These are phyloP conservation scores for Botrytis elliptica DNA, from an alignment of 2,329 filamentous ascomycete species.

Conservation along the genomic window DNA sequence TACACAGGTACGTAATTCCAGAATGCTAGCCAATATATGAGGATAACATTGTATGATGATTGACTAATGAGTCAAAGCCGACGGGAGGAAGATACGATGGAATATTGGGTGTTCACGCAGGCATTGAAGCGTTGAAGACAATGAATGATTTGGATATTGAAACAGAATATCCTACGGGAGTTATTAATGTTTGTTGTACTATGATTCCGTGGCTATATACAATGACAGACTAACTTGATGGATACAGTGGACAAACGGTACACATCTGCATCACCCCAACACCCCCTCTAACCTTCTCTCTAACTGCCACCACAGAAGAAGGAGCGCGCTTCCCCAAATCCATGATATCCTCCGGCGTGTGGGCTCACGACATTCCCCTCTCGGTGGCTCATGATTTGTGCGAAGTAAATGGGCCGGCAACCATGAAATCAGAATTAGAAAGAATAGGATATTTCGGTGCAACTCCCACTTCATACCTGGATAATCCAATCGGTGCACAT, in stretches of 20 bases:
- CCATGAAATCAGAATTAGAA: conserved; percentile 66
- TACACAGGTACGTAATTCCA: conserved; percentile 46
- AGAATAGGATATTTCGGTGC: conserved; percentile 69
- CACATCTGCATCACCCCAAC: background rate
- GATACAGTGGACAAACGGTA: conserved; percentile 23
- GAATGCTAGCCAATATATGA: too few species aligned
- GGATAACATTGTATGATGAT: conserved; percentile 38
- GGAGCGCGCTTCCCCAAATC: conserved; percentile 75
- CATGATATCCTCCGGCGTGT: conserved; percentile 74
- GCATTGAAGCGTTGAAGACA: conserved; percentile 68
- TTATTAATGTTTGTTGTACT: conserved; percentile 27
- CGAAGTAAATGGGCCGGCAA: conserved; percentile 61
- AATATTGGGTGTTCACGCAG: conserved; percentile 71
- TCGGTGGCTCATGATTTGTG: conserved; percentile 59
- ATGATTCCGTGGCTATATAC: background rate
- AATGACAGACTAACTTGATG: conserved; percentile 47
- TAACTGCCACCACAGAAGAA: conserved; percentile 58
- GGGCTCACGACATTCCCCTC: conserved; percentile 66
- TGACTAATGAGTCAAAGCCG: conserved; percentile 48
- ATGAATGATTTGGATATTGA: conserved; percentile 66
- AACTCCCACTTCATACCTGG: conserved; percentile 54
- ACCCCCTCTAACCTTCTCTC: background rate
- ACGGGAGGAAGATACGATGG: conserved; percentile 68
- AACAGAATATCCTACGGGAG: conserved; percentile 54
- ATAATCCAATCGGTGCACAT: conserved; percentile 69